phyloP scores from a whole-genome alignment of 2,329 filamentous ascomycete genomes.

The Cadophora luteo-olivacea region DNA sequence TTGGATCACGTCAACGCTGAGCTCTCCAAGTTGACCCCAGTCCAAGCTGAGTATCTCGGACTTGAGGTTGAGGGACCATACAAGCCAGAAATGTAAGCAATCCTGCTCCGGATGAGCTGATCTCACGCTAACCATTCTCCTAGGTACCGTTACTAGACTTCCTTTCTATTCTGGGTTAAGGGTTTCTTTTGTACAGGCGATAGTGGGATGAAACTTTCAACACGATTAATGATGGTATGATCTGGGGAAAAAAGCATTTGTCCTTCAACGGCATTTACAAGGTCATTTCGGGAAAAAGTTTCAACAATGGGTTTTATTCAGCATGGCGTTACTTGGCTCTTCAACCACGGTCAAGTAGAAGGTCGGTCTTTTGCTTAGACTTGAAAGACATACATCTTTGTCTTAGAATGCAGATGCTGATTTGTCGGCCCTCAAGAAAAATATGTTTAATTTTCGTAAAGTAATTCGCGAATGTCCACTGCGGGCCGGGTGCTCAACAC shows the following conservation, averaged over 20 bases:
- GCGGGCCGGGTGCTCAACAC: neutral
- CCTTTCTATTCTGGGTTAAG: constrained; percentile 25
- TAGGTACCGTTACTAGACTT: constrained; percentile 47
- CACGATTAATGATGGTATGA: constrained; percentile 63
- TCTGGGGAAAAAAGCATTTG: constrained; percentile 60
- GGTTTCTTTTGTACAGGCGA: constrained; percentile 36
- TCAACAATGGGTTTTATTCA: constrained; percentile 46
- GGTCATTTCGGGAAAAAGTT: constrained; percentile 43
- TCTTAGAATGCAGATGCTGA: constrained; percentile 31
- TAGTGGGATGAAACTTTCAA: constrained; percentile 43
- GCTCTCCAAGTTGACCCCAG: constrained; percentile 82
- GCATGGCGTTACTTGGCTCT: constrained; percentile 48
- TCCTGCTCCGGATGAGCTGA: constrained; percentile 5
- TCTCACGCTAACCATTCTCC: constrained; percentile 27
- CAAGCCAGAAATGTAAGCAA: constrained; percentile 88
- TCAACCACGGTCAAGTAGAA: constrained; percentile 49
- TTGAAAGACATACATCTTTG: constrained; percentile 33
- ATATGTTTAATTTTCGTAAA: neutral
- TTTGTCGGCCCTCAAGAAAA: constrained; percentile 13
- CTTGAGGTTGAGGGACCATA: constrained; percentile 86
- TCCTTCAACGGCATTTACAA: constrained; percentile 67
- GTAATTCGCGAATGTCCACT: neutral
- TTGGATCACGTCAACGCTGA: constrained; percentile 93
- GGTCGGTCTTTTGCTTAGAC: constrained; percentile 42
- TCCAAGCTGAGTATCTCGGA: constrained; percentile 95